These are phyloP conservation scores for Umbelopsis sp. DNA, from an alignment of 371 early-diverging fungal species.

Conservation along the genomic window DNA sequence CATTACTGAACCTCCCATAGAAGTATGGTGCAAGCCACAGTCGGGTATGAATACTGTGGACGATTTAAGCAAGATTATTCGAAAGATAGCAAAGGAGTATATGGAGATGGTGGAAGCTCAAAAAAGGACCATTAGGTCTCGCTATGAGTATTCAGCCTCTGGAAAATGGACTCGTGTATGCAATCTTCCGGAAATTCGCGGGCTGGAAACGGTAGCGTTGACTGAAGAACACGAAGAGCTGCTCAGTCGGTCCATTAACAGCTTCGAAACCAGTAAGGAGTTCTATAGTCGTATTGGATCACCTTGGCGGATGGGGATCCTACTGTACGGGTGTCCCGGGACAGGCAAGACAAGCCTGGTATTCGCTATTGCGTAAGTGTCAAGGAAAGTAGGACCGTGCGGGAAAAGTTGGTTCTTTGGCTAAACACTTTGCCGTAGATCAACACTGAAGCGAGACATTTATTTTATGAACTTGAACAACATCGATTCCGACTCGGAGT, in stretches of 20 bases:
- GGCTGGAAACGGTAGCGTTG: slow-evolving; percentile 55
- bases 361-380: slow-evolving; percentile 71
- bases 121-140: slow-evolving; percentile 25
- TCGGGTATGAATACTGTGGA: slow-evolving; percentile 23
- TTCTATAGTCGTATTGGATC: slow-evolving; percentile 67
- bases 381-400: background rate
- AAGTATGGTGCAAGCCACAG: background rate
- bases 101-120: slow-evolving; percentile 37
- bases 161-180: slow-evolving; percentile 39
- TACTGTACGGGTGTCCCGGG: slow-evolving; percentile 81
- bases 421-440: slow-evolving; percentile 17
- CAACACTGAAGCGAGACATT: slow-evolving; percentile 67
- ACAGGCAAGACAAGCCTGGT: slow-evolving; percentile 88
- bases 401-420: background rate
- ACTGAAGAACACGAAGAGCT: slow-evolving; percentile 46
- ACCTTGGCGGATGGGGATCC: slow-evolving; percentile 74
- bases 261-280: slow-evolving; percentile 50
- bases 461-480: slow-evolving; percentile 76
- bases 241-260: slow-evolving; percentile 45
- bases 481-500: slow-evolving; percentile 64
- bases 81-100: slow-evolving; percentile 34
- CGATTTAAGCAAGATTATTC: slow-evolving; percentile 26
- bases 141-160: slow-evolving; percentile 38
- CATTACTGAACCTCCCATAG: background rate
- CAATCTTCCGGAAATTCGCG: slow-evolving; percentile 32